Evolutionary conservation across 768 basidiomycete genomes (phyloP), one percentile per base, ranked within the genome.

Genomic region (Pleurotus eryngii): DNA sequence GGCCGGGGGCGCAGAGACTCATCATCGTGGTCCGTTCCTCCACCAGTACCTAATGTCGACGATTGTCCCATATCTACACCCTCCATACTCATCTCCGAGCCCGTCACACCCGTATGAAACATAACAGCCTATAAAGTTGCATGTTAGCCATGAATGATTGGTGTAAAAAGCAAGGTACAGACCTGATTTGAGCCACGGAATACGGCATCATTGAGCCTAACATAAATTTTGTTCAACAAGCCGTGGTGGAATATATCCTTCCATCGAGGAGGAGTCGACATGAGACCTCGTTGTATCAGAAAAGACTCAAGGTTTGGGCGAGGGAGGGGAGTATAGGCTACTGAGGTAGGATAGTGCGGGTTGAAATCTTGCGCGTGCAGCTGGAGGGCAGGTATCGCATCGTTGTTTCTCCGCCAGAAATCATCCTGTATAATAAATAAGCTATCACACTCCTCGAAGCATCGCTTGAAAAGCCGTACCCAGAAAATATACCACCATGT

Each of bases 401-500:
- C 76, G 62, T 81, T 67, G 65, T 91, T 90, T 55, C 87, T 74
- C 59, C 87, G 74, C 87, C 87, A 91, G 5, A 89, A 65, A 65
- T 90, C 89, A 64, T 91, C 89, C 88, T 88, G 30, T 57, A 17
- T 38, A 18, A 50, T n/a, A 7, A 53, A 17, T 18, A 40, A 50
- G 14, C 7, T 38, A 27, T 38, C 42, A 47, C 18, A 24, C 15
- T 15, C 17, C 27, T 61, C 27, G 60, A 59, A 27, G 53, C 55
- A 46, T 6, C 11, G 26, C 6, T 45, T 0, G 18, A 45, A 14
- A 43, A 9, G 5, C 65, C 81, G 62, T 49, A 89, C 89, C 86
- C 87, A 91, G 61, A 89, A 83, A 11, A 90, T 75, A 62, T 86
- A 90, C 90, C 90, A 92, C 85, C 88, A 90, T 3, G 82, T 80